Base-by-base conservation (phyloP, 805 yeast species). In the Nakazawaea populi region DNA sequence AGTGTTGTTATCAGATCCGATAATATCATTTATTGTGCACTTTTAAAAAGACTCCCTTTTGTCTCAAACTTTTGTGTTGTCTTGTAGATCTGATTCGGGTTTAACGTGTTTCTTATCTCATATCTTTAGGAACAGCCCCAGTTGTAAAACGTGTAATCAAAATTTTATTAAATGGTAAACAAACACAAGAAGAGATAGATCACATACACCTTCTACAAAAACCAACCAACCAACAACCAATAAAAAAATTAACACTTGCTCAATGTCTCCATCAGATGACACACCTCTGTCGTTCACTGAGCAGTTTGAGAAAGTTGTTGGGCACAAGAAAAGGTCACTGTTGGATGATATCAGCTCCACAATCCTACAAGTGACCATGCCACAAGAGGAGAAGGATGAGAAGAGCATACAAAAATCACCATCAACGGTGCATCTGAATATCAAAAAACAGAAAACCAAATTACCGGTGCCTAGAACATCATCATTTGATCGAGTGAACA, bases 391-490 rank as follows among this genome's bases (percentile, higher is more conserved):
- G 10, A 12, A n/a, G 10, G 40, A 37, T 37, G 8, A 18, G 24
- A 18, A 18, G 24, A 18, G 24, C 24, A 18, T 37, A 11, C 40
- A 11, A 12, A 37, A 12, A n/a, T n/a, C 40, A 37, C n/a, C n/a
- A 47, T 55, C 36, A 59, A 60, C 41, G 65, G 57, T 39, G 54
- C 55, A 38, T 51, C 60, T 14, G 46, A 54, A 27, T 8, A 73
- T 3, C 59, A 65, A 47, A 72, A 72, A 37, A 58, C 60, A 41
- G 56, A 62, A 29, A 62, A 65, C 24, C 56, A 58, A 35, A 58
- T 63, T 14, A 58, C 55, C 37, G 61, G 70, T 71, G 0, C 54
- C 58, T 32, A 46, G 47, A 11, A 24, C 63, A 55, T 44, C 55
- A 59, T 12, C 68, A 66, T 53, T 62, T 61, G 6, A 57, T 12